A percentile compares a stretch with the other conserved stretches of the same genome.
Conservation (phyloP, 2,329 filamentous ascomycete genomes). For the Trichoderma endophyticum region DNA sequence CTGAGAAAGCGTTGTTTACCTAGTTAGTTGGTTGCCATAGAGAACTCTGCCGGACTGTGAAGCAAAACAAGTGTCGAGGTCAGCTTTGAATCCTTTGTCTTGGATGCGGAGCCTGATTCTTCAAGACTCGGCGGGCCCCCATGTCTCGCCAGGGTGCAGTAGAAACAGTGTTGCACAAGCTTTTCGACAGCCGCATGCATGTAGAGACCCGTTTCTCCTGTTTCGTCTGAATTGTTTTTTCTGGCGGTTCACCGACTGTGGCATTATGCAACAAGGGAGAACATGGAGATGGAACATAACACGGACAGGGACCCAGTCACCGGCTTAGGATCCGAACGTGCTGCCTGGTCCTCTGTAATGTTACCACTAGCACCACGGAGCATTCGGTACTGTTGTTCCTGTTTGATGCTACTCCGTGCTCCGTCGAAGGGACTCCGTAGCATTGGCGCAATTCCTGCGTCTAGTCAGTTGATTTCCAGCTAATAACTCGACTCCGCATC, state of each 20-base stretch:
- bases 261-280: slow-evolving; percentile 10
- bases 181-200: slow-evolving; percentile 3
- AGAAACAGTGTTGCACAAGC: neutral
- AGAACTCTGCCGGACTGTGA: neutral
- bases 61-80: neutral
- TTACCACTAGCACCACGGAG: neutral
- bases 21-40: neutral
- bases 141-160: neutral
- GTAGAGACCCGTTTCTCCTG: slow-evolving; percentile 12
- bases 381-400: neutral
- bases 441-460: neutral
- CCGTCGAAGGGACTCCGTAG: neutral
- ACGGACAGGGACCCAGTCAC: neutral
- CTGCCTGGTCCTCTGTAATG: slow-evolving; percentile 5
- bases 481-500: neutral
- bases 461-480: neutral
- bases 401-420: neutral
- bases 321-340: slow-evolving; percentile 14
- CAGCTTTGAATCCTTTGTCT: neutral
- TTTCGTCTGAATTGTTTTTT: slow-evolving; percentile 13
- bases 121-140: neutral
- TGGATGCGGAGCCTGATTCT: slow-evolving; percentile 3
- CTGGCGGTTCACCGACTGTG: slow-evolving; percentile 2
- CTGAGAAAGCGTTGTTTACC: neutral
- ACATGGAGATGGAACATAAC: slow-evolving; percentile 11